Conservation (phyloP, 371 early-diverging fungal species). For the Mucor irregularis region DNA sequence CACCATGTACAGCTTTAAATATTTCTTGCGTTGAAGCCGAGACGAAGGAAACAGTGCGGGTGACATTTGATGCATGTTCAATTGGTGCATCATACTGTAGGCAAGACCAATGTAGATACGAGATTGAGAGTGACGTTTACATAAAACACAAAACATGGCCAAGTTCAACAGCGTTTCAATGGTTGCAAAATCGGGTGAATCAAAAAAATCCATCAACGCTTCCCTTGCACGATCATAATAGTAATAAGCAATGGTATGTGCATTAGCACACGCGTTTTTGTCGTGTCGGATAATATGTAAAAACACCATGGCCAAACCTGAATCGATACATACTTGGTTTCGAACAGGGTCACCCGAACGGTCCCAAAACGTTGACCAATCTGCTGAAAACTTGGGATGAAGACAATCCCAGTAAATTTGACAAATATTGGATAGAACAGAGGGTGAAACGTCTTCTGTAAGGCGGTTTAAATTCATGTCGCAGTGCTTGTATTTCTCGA, state of each 20-base stretch:
- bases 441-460: slow-evolving; percentile 40
- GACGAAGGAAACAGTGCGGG: neutral
- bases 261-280: slow-evolving; percentile 35
- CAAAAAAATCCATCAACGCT: slow-evolving; percentile 44
- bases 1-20: slow-evolving; percentile 37
- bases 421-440: slow-evolving; percentile 36
- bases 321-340: slow-evolving; percentile 47
- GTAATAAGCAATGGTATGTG: slow-evolving; percentile 34
- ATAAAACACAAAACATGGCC: slow-evolving; percentile 37
- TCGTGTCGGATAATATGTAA: slow-evolving; percentile 43
- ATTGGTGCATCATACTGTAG: slow-evolving; percentile 40
- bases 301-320: slow-evolving; percentile 45
- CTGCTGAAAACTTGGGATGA: slow-evolving; percentile 45
- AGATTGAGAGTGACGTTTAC: slow-evolving; percentile 44
- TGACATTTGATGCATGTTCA: slow-evolving; percentile 30
- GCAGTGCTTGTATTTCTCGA: slow-evolving; percentile 35
- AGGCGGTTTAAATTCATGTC: slow-evolving; percentile 27
- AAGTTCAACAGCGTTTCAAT: slow-evolving; percentile 45
- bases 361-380: slow-evolving; percentile 47
- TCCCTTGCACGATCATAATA: slow-evolving; percentile 50
- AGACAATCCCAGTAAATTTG: slow-evolving; percentile 50
- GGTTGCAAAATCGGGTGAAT: slow-evolving; percentile 36
- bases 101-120: slow-evolving; percentile 40
- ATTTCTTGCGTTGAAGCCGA: slow-evolving; percentile 28
- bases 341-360: slow-evolving; percentile 42